phyloP scores from a whole-genome alignment of 495 filamentous ascomycete genomes.

The Thermochaetoides thermophila region DNA sequence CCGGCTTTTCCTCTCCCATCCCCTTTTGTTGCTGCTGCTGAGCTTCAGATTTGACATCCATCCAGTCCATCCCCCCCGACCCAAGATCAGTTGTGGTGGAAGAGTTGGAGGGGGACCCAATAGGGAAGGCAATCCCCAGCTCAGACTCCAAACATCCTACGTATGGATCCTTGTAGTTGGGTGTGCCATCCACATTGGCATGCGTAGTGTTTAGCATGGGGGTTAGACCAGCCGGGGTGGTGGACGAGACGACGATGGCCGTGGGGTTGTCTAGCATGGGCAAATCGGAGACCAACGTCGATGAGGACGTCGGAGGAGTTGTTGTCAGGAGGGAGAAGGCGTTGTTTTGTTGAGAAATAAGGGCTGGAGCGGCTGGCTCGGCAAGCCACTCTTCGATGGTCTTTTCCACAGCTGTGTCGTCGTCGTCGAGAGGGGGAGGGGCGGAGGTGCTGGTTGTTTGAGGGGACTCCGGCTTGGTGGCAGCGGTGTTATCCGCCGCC shows the following conservation, averaged over 20 bases:
- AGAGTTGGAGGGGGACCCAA: not conserved
- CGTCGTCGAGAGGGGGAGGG: not conserved
- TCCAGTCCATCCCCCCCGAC: no score
- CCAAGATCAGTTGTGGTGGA: not conserved
- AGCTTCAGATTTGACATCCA: no score
- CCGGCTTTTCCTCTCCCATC: not conserved
- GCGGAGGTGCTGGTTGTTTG: not conserved
- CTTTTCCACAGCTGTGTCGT: conserved; percentile 11
- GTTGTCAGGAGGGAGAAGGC: not conserved
- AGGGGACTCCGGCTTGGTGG: no score
- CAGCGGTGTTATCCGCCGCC: no score
- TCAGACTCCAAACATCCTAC: conserved; percentile 1
- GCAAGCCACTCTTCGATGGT: conserved; percentile 22
- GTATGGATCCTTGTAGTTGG: conserved; percentile 3
- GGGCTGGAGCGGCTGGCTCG: conserved; percentile 7
- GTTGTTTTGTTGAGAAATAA: not conserved
- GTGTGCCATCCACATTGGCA: conserved; percentile 2
- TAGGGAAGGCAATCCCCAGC: not conserved
- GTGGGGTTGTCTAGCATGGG: not conserved
- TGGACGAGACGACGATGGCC: not conserved
- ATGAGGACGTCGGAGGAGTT: no score
- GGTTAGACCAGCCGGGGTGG: not conserved
- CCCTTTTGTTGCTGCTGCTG: not conserved
- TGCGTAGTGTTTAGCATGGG: not conserved
- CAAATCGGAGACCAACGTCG: no score